Conservation (phyloP, 208 protist genomes). For the Leishmania aethiopica region DNA sequence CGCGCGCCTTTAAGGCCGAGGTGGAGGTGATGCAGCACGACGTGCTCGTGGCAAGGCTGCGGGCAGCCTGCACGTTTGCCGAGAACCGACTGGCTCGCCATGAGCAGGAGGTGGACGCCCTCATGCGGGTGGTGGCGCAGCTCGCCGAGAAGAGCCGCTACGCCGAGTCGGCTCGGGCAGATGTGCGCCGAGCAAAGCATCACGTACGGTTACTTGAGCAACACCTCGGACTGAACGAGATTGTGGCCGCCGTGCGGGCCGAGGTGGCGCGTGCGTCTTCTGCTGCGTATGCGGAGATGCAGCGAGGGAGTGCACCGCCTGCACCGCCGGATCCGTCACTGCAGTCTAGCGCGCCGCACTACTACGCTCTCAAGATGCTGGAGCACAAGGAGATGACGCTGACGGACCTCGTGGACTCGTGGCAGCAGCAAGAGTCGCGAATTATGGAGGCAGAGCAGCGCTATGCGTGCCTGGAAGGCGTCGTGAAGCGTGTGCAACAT, state of each 20-base stretch:
- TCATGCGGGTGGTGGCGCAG: constrained; percentile 67
- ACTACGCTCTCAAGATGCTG: constrained; percentile 74
- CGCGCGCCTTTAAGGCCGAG: constrained; percentile 46
- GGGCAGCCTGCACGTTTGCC: constrained; percentile 46
- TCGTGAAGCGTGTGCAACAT: constrained; percentile 47
- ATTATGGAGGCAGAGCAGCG: constrained; percentile 44
- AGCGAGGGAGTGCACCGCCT: neutral
- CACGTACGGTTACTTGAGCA: constrained; percentile 77
- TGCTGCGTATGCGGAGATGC: neutral
- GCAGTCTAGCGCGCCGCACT: constrained; percentile 55
- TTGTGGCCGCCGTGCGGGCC: constrained; percentile 49
- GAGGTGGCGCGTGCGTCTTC: constrained; percentile 2
- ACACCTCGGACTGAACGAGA: constrained; percentile 63
- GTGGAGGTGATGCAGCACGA: constrained; percentile 45
- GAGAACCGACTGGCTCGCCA: constrained; percentile 44
- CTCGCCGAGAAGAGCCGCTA: constrained; percentile 59
- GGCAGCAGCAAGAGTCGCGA: constrained; percentile 63
- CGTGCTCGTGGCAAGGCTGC: constrained; percentile 52
- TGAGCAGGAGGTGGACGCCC: constrained; percentile 54
- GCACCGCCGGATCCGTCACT: constrained; percentile 12
- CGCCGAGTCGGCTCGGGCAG: constrained; percentile 34
- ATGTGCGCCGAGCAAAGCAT: constrained; percentile 42
- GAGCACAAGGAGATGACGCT: constrained; percentile 79
- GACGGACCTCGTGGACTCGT: constrained; percentile 79
- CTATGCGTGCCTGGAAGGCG: constrained; percentile 36